A percentile compares a stretch with the other conserved stretches of the same genome.
Conservation (phyloP, 129 eudicot species). For the Centaurea solstitialis region DNA sequence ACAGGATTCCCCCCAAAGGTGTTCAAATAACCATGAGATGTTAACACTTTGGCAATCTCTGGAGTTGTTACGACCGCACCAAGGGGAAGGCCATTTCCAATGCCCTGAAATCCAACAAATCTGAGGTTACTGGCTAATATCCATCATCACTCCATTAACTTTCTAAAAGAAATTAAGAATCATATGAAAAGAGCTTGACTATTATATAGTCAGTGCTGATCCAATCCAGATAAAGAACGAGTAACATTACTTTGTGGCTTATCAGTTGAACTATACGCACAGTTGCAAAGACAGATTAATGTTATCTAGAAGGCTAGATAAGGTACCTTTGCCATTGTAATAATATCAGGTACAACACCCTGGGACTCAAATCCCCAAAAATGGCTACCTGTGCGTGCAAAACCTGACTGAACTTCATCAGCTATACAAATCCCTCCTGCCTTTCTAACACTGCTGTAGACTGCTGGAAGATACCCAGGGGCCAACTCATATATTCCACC, state of each 20-base stretch:
- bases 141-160: neutral
- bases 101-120: constrained; percentile 45
- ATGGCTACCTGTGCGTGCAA: constrained; percentile 75
- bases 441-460: constrained; percentile 52
- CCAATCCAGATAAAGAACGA: neutral
- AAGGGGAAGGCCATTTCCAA: constrained; percentile 77
- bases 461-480: constrained; percentile 67
- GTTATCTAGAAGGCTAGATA: neutral
- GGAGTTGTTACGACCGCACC: constrained; percentile 89
- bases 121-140: neutral
- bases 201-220: neutral
- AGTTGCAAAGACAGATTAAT: neutral
- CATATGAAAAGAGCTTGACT: too few species aligned
- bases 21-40: constrained; percentile 49
- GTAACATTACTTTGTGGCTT: neutral
- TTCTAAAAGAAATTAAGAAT: neutral
- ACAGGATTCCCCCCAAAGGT: constrained; percentile 88
- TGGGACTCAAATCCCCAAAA: constrained; percentile 83
- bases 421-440: constrained; percentile 88
- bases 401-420: constrained; percentile 89
- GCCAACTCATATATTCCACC: constrained; percentile 84
- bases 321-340: constrained; percentile 86
- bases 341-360: constrained; percentile 79
- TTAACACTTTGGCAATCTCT: constrained; percentile 61
- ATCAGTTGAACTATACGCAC: neutral